Conservation (phyloP, 1,284 basidiomycete genomes). For the Ceratobasidium sp. region DNA sequence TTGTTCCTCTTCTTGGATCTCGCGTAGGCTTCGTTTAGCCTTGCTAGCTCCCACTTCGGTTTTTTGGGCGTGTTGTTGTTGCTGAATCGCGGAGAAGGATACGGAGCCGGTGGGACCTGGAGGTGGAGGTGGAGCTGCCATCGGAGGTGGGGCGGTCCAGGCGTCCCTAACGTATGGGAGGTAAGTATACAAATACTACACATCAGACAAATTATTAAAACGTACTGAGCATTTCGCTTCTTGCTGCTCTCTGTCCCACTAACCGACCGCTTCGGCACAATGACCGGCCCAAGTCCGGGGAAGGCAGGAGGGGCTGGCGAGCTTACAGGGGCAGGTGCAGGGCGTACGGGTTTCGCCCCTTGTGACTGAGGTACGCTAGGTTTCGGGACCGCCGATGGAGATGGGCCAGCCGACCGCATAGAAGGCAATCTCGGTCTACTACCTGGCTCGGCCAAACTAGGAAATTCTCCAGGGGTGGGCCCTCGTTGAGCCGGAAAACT, state of each 20-base stretch:
- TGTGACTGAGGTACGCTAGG: background rate
- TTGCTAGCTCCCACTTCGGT: slow-evolving; percentile 58
- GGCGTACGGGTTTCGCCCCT: slow-evolving; percentile 52
- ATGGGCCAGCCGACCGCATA: slow-evolving; percentile 6
- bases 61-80: slow-evolving; percentile 75
- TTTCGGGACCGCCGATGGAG: slow-evolving; percentile 39
- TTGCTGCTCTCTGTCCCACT: slow-evolving; percentile 52
- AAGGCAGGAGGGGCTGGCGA: slow-evolving; percentile 58
- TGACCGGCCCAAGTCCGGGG: slow-evolving; percentile 54
- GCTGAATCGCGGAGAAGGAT: slow-evolving; percentile 88
- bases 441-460: slow-evolving; percentile 27
- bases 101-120: slow-evolving; percentile 59
- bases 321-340: slow-evolving; percentile 44
- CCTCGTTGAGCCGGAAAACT: slow-evolving; percentile 15
- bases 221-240: slow-evolving; percentile 63
- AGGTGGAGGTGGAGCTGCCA: slow-evolving; percentile 53
- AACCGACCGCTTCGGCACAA: slow-evolving; percentile 55
- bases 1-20: slow-evolving; percentile 87
- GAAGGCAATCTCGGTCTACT: slow-evolving; percentile 1
- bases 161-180: slow-evolving; percentile 61
- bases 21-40: slow-evolving; percentile 75
- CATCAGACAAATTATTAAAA: slow-evolving; percentile 47
- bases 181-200: background rate
- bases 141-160: slow-evolving; percentile 66
- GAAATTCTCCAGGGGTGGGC: slow-evolving; percentile 19